Base-by-base conservation (phyloP, 768 basidiomycete species). In the Tylopilus rubrobrunneus region DNA sequence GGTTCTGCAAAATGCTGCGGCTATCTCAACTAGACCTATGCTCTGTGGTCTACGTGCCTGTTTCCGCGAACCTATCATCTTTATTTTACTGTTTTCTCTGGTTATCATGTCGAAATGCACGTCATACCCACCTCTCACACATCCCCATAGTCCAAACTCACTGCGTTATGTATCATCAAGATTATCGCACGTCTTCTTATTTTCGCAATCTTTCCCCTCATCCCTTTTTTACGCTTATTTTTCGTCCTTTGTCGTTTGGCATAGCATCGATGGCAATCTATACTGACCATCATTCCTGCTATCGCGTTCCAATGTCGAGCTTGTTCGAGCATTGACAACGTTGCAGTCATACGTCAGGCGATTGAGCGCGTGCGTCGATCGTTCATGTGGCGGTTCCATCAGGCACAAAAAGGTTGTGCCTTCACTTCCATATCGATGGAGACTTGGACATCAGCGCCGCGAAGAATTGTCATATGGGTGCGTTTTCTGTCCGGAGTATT, bases 1-100 rank as follows among this genome's bases (percentile, higher is more conserved):
- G 87, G 95, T 63, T 89, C 92, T 63, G 76, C 79, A 59, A 89
- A 89, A 73, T 98, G 95, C 74, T 87, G 95, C 66, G 93, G 94
- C 57, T 96, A 83, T 77, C 88, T 97, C 77, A 97, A 97, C 76
- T 98, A 89, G 83, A 64, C 55, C 34, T 56, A 37, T 33, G 12
- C 48, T 10, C 11, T 3, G 25, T 21, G 19, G 19, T 9, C n/a
- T 8, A 6, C 43, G 27, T 36, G 7, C 29, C 31, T 27, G 19
- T 19, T 19, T 19, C 19, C 19, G 9, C 11, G 7, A 15, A 33
- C 36, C 43, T 49, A 19, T 45, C 41, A 49, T 19, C 23, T 34
- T 39, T 41, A 19, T 7, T 39, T n/a, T 19, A 21, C 1, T 19
- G 46, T 45, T 47, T 7, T 31, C 31, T 31, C 31, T 31, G 31